phyloP scores from a whole-genome alignment of 73 alveolate species.

The Paramecium sonneborni region DNA sequence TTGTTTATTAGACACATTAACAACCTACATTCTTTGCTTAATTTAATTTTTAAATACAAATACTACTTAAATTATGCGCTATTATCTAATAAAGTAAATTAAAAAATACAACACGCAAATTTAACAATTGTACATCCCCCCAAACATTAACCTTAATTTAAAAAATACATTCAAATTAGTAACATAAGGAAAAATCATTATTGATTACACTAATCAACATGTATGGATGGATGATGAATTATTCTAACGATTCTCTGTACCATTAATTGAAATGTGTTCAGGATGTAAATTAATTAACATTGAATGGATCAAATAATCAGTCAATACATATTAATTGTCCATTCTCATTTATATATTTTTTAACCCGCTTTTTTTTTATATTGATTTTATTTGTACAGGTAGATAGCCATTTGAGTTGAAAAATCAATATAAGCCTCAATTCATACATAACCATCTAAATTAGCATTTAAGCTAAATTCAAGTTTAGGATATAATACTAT shows the following conservation, averaged over 20 bases:
- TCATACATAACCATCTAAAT: background rate
- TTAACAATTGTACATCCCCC: background rate
- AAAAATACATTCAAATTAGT: background rate
- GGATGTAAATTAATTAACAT: background rate
- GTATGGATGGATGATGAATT: background rate
- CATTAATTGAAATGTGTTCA: background rate
- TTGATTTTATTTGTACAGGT: background rate
- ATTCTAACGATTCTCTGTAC: background rate
- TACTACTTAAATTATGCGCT: background rate
- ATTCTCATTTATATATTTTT: background rate
- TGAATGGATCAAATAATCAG: background rate
- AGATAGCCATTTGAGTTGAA: background rate
- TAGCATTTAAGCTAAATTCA: background rate
- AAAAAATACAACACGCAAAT: background rate
- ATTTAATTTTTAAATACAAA: background rate
- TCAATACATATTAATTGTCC: background rate
- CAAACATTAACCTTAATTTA: background rate
- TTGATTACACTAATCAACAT: background rate
- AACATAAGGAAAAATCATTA: background rate
- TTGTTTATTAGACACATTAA: constrained; percentile 12
- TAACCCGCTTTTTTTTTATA: background rate
- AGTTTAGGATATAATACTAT: background rate
- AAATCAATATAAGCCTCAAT: background rate
- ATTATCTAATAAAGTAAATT: background rate
- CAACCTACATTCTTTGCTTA: background rate